Conservation (phyloP, 495 filamentous ascomycete genomes). For the Aspergillus nidulans region DNA sequence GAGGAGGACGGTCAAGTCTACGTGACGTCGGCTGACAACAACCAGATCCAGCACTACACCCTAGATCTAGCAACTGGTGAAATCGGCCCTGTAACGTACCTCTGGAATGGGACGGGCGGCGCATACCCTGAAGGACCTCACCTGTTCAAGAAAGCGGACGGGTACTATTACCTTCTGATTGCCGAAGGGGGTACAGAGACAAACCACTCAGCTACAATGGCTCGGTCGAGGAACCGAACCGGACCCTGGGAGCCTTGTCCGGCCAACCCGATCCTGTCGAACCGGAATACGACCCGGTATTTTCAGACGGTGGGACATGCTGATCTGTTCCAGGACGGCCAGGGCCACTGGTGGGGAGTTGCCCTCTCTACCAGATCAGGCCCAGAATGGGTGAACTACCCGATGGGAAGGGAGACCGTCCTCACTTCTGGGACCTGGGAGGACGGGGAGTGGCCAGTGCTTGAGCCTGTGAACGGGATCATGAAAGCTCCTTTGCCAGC, state of each 20-base stretch:
- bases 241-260: slow-evolving; percentile 53
- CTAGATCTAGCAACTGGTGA: slow-evolving; percentile 45
- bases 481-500: slow-evolving; percentile 11
- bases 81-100: slow-evolving; percentile 24
- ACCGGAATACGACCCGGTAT: slow-evolving; percentile 38
- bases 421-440: slow-evolving; percentile 52
- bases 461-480: slow-evolving; percentile 24
- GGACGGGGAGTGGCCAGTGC: slow-evolving; percentile 21
- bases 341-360: slow-evolving; percentile 52
- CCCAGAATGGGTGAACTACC: slow-evolving; percentile 35
- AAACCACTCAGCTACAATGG: slow-evolving; percentile 50
- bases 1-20: slow-evolving; percentile 24
- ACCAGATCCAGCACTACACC: slow-evolving; percentile 24
- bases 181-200: slow-evolving; percentile 58
- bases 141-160: slow-evolving; percentile 57
- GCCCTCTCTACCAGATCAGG: slow-evolving; percentile 42
- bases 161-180: slow-evolving; percentile 60
- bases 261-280: slow-evolving; percentile 52
- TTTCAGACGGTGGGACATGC: slow-evolving; percentile 39
- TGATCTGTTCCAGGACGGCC: slow-evolving; percentile 39
- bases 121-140: slow-evolving; percentile 55
- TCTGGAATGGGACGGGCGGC: slow-evolving; percentile 50
- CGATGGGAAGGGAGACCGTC: slow-evolving; percentile 59
- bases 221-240: slow-evolving; percentile 43
- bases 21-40: slow-evolving; percentile 17